These are phyloP conservation scores for Calycina herbarum DNA, from an alignment of 2,329 filamentous ascomycete species.

Conservation along the genomic window DNA sequence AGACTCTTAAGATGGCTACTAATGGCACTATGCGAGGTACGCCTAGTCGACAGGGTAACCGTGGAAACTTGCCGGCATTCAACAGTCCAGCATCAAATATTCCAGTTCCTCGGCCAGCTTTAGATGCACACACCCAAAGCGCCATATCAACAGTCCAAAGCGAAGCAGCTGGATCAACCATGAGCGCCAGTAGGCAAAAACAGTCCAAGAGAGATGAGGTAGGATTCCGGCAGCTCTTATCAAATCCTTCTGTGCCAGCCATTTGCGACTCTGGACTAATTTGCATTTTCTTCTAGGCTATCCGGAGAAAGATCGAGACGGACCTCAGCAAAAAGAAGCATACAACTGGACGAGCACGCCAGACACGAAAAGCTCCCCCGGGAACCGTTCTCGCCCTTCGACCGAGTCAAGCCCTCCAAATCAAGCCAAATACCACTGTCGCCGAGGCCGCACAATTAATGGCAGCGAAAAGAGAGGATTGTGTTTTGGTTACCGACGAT, in stretches of 20 bases:
- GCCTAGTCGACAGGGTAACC: slow-evolving; percentile 60
- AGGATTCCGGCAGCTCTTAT: slow-evolving; percentile 29
- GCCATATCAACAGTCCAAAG: slow-evolving; percentile 49
- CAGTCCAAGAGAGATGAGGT: slow-evolving; percentile 99
- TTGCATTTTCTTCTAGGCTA: slow-evolving; percentile 62
- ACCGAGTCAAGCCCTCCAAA: slow-evolving; percentile 93
- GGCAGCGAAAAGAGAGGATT: slow-evolving; percentile 98
- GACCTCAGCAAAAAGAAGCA: slow-evolving; percentile 98
- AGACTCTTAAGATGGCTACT: slow-evolving; percentile 33
- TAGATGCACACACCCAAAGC: slow-evolving; percentile 53
- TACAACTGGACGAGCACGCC: slow-evolving; percentile 72
- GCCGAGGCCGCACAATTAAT: slow-evolving; percentile 97
- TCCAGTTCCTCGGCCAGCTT: slow-evolving; percentile 73
- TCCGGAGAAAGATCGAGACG: slow-evolving; percentile 93
- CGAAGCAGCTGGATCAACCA: slow-evolving; percentile 56
- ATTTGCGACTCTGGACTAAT: slow-evolving; percentile 15
- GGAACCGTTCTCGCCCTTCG: slow-evolving; percentile 94
- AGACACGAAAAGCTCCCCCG: slow-evolving; percentile 89
- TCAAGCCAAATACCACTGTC: slow-evolving; percentile 92
- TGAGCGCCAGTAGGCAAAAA: slow-evolving; percentile 94
- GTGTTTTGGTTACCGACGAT: slow-evolving; percentile 94
- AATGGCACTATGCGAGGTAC: slow-evolving; percentile 65
- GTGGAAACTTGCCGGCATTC: slow-evolving; percentile 58
- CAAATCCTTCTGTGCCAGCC: neutral
- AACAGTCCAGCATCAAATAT: slow-evolving; percentile 68